phyloP scores from a whole-genome alignment of 495 filamentous ascomycete genomes.

The Pyrenopolyporus hunteri region DNA sequence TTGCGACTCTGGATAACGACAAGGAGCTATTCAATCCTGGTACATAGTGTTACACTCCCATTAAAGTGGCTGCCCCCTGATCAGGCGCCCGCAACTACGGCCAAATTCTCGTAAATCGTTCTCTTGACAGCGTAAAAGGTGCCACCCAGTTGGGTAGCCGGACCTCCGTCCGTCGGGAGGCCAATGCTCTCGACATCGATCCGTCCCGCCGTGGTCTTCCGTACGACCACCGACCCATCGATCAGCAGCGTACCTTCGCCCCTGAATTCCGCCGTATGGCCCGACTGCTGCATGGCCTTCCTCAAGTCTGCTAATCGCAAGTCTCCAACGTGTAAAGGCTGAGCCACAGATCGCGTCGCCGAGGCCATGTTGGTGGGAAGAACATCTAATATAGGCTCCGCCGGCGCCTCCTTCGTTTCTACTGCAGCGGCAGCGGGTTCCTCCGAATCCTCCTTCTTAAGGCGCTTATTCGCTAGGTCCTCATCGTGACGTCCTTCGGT shows the following conservation, averaged over 20 bases:
- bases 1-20: not conserved
- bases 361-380: constrained; percentile 78
- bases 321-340: constrained; percentile 94
- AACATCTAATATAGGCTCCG: constrained; percentile 73
- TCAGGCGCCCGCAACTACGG: constrained; percentile 75
- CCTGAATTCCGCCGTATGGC: constrained; percentile 89
- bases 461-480: constrained; percentile 67
- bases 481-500: constrained; percentile 47
- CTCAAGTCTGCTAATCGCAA: constrained; percentile 87
- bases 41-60: constrained; percentile 19
- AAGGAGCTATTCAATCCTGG: constrained; percentile 1
- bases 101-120: constrained; percentile 83
- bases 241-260: constrained; percentile 92
- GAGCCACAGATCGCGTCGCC: constrained; percentile 75
- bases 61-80: not conserved
- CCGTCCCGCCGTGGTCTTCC: constrained; percentile 82
- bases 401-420: constrained; percentile 17
- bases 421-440: constrained; percentile 16
- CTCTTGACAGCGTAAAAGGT: constrained; percentile 78
- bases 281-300: constrained; percentile 77
- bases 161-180: constrained; percentile 50
- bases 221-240: constrained; percentile 83
- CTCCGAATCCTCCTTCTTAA: constrained; percentile 61
- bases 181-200: constrained; percentile 89
- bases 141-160: constrained; percentile 50